phyloP scores from a whole-genome alignment of 2,329 filamentous ascomycete species.

The Diaporthe nobilis region DNA sequence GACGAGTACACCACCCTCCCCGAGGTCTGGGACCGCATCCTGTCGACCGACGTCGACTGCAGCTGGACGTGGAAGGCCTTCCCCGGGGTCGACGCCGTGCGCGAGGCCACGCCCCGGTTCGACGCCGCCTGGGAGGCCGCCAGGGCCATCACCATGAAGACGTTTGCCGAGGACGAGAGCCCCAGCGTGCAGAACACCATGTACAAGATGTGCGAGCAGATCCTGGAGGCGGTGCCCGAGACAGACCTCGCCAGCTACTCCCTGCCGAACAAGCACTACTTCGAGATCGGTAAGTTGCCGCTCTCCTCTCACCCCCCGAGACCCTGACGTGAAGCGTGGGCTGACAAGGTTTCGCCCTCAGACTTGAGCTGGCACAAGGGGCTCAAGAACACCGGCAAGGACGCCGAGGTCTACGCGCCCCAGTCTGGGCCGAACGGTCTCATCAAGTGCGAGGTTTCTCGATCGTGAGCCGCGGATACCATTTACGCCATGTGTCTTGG shows the following conservation, averaged over 20 bases:
- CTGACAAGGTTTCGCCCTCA: slow-evolving; percentile 52
- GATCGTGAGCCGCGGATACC: slow-evolving; percentile 52
- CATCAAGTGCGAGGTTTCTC: slow-evolving; percentile 91
- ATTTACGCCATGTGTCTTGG: neutral
- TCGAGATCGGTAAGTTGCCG: slow-evolving; percentile 83
- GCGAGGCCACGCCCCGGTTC: slow-evolving; percentile 75
- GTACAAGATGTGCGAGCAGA: slow-evolving; percentile 97
- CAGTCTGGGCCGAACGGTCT: slow-evolving; percentile 95
- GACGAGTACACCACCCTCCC: slow-evolving; percentile 93
- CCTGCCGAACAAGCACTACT: slow-evolving; percentile 98
- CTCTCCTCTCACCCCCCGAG: neutral
- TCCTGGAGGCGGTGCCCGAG: slow-evolving; percentile 81
- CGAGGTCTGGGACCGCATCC: slow-evolving; percentile 94
- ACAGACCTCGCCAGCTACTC: slow-evolving; percentile 83
- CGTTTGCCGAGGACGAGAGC: slow-evolving; percentile 90
- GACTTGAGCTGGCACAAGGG: slow-evolving; percentile 98
- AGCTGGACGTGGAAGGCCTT: slow-evolving; percentile 89
- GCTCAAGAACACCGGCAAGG: slow-evolving; percentile 92
- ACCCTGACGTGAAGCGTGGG: neutral
- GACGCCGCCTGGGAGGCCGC: slow-evolving; percentile 84
- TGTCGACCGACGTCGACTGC: slow-evolving; percentile 92
- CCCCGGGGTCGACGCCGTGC: slow-evolving; percentile 75
- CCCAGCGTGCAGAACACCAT: slow-evolving; percentile 97
- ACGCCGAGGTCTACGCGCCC: slow-evolving; percentile 95
- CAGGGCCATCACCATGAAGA: slow-evolving; percentile 88